Base-by-base conservation (phyloP, 495 filamentous ascomycete genomes). In the Coniosporium apollinis region DNA sequence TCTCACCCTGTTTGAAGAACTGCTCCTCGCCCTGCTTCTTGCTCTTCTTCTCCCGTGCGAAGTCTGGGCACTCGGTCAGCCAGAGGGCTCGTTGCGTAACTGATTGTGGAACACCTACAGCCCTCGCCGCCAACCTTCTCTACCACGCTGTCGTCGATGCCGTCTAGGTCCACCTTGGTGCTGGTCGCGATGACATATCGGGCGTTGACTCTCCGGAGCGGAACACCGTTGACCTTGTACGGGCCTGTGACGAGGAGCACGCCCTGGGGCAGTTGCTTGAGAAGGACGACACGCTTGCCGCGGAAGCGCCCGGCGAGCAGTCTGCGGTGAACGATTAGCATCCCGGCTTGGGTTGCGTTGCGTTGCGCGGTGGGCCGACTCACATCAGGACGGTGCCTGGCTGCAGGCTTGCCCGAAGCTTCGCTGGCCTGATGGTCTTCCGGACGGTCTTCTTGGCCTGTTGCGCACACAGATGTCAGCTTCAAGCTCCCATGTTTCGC, bases 151-250 rank as follows among this genome's bases (percentile, higher is more conserved):
- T 67, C 52, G 64, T 94, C 83, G 54, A 96, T 61, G 57, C 82
- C 82, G 50, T 69, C 59, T 37, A 96, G 61, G 57, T 94, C 80
- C 47, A 99, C 71, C 61, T 76, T 81, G 52, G 76, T 76, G 53
- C 79, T 91, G 48, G 91, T 99, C 55, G 86, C 87, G 60, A 96
- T 96, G 44, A 99, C 91, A 66, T 96, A 99, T 70, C 91, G 77
- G 51, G 87, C 66, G 69, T 99, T 99, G 55, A 99, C 89, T 63
- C 91, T 74, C 60, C 91, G 77, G 53, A 99, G 79, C 43, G 91
- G 91, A 43, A 99, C 91, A 64, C 91, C 91, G 68, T 99, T 99
- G 70, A 96, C 77, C 78, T 93, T 96, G 79, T 94, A 99, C 55
- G 91, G 91, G 49, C 91, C 91, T 54, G 91, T 99, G 48, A 99